phyloP scores from a whole-genome alignment of 1,139 yeast genomes.

The Taphrina betulina region DNA sequence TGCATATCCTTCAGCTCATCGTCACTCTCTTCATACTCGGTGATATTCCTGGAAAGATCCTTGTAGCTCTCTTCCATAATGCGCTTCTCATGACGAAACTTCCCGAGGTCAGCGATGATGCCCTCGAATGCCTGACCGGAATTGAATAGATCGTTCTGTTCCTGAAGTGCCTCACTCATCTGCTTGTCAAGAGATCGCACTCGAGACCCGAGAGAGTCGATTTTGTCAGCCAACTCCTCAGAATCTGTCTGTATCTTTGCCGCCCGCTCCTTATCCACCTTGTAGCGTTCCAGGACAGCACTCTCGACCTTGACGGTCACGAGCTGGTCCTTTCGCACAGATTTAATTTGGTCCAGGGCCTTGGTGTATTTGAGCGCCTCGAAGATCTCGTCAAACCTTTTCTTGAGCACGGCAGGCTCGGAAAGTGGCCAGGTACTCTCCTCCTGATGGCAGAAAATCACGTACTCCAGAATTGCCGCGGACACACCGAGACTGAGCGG shows the following conservation, averaged over 20 bases:
- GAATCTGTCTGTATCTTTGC: slow-evolving; percentile 55
- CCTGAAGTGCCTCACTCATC: slow-evolving; percentile 56
- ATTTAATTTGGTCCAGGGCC: slow-evolving; percentile 72
- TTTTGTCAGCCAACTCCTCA: slow-evolving; percentile 49
- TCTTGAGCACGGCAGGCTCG: slow-evolving; percentile 85
- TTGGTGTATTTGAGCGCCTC: slow-evolving; percentile 93
- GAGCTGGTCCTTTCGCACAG: slow-evolving; percentile 71
- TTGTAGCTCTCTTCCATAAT: slow-evolving; percentile 35
- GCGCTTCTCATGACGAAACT: slow-evolving; percentile 51
- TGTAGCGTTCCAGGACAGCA: slow-evolving; percentile 73
- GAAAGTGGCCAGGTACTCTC: slow-evolving; percentile 95
- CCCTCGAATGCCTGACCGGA: slow-evolving; percentile 81
- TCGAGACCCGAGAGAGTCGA: slow-evolving; percentile 52
- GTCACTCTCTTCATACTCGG: slow-evolving; percentile 48
- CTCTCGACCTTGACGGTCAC: slow-evolving; percentile 71
- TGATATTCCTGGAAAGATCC: slow-evolving; percentile 17
- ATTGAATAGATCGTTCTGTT: slow-evolving; percentile 65
- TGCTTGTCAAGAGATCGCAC: slow-evolving; percentile 53
- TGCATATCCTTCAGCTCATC: slow-evolving; percentile 54
- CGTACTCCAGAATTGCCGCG: slow-evolving; percentile 82
- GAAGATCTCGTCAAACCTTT: slow-evolving; percentile 92
- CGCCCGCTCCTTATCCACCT: slow-evolving; percentile 72
- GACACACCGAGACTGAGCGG: slow-evolving; percentile 87
- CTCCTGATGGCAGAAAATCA: slow-evolving; percentile 95
- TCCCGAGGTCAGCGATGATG: slow-evolving; percentile 63